These are phyloP conservation scores for Solanum hybrid DNA, from an alignment of 305 asterid species.

Conservation along the genomic window DNA sequence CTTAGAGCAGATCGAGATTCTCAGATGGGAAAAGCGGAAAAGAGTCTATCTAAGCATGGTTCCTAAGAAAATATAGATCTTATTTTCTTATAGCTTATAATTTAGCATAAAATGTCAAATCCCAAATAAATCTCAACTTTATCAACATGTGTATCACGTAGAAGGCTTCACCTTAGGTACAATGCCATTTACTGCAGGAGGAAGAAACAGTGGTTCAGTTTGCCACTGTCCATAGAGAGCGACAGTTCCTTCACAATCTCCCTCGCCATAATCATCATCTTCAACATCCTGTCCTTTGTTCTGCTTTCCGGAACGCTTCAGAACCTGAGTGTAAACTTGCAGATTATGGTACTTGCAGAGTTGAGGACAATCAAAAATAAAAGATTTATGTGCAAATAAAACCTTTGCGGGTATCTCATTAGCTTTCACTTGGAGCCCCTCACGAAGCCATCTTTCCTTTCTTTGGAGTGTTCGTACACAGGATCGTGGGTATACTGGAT, in stretches of 20 bases:
- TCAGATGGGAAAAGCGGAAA: not conserved
- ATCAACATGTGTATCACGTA: not conserved
- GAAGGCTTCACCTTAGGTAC: slow-evolving; percentile 69
- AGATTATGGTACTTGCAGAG: slow-evolving; percentile 3
- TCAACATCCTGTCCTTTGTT: slow-evolving; percentile 39
- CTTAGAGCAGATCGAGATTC: not conserved
- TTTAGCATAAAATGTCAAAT: not conserved
- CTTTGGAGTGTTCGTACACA: slow-evolving; percentile 75
- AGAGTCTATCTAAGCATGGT: not conserved
- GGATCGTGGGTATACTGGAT: slow-evolving; percentile 83
- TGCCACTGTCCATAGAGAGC: slow-evolving; percentile 92
- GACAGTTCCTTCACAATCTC: slow-evolving; percentile 31
- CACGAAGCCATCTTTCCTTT: slow-evolving; percentile 77
- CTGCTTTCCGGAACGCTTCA: slow-evolving; percentile 50
- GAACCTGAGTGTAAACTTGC: slow-evolving; percentile 32
- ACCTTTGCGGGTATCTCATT: slow-evolving; percentile 83
- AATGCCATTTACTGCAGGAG: slow-evolving; percentile 76
- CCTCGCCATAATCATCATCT: slow-evolving; percentile 37
- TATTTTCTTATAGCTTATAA: not conserved
- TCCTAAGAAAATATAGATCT: not conserved
- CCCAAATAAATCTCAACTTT: not conserved
- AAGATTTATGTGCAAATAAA: slow-evolving; percentile 8
- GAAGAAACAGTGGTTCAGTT: slow-evolving; percentile 70
- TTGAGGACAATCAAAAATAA: not conserved
- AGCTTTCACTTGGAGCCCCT: slow-evolving; percentile 82